Base-by-base conservation (phyloP, 331 rosid species). In the Malus hybrid region DNA sequence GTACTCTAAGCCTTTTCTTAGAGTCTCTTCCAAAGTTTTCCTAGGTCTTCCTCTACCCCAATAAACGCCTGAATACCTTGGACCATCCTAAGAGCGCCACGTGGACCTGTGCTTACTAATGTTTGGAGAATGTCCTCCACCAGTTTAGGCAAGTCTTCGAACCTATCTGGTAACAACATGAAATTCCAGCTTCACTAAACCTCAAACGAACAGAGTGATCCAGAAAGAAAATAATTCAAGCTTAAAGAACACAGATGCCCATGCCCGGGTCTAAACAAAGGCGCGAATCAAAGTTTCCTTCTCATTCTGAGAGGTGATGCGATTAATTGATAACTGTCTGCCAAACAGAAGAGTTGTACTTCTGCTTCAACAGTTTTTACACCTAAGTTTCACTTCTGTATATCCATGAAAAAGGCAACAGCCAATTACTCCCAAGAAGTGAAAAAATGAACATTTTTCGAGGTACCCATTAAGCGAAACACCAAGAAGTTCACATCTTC, bases 41-140 rank as follows among this genome's bases (percentile, higher is more conserved):
- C n/a, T n/a, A n/a, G n/a, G n/a, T n/a, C n/a, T n/a, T n/a, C n/a
- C n/a, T n/a, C n/a, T n/a, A n/a, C 97, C 20, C 97, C 97, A 29
- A 95, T 5, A 65, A 95, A 86, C 20, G 93, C 99, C 84, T 90
- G 97, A 81, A 95, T 81, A 20, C 96, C 97, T 82, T 95, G 99
- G 73, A 84, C 97, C 83, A 95, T 68, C 83, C 97, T 86, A 42
- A 92, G 42, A 64, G 90, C 91, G 54, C 99, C 99, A 56, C 97
- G 85, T 11, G 99, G 97, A 74, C 97, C 99, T 3, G 99, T 95
- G 70, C 82, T 72, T 42, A 92, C 61, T 36, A 97, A 90, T 70
- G 97, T 95, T 82, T 85, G 90, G 50, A 92, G 85, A 80, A 95
- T 90, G 83, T 95, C 99, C 81, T 92, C 99, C 77, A 95, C 86